A percentile compares a stretch with the other conserved stretches of the same genome.
These are phyloP conservation scores for Geosmithia putterillii DNA, from an alignment of 2,329 filamentous ascomycete genomes.

Conservation along the genomic window DNA sequence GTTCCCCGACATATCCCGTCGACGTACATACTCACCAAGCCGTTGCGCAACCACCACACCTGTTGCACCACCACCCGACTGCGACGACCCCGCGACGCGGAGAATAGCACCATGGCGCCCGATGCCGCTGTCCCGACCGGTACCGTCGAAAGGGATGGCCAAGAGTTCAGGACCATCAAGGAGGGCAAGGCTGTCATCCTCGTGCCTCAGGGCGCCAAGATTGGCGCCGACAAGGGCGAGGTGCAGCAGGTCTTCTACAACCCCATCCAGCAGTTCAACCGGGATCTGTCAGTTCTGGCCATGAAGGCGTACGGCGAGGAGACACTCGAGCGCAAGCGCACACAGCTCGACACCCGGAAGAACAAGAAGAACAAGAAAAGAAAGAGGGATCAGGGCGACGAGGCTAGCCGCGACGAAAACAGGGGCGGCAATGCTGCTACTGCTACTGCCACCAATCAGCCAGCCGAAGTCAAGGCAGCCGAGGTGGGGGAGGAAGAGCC, in stretches of 20 bases:
- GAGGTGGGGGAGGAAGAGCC: slow-evolving; percentile 6
- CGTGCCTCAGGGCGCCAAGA: slow-evolving; percentile 32
- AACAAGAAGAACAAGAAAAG: slow-evolving; percentile 24
- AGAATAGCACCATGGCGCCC: not conserved
- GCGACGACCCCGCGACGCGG: not conserved
- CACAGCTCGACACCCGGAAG: slow-evolving; percentile 9
- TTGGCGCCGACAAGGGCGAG: slow-evolving; percentile 40
- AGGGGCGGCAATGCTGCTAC: slow-evolving; percentile 1
- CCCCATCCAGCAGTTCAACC: slow-evolving; percentile 97
- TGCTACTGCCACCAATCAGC: slow-evolving; percentile 8
- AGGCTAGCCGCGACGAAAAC: slow-evolving; percentile 5
- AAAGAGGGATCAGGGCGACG: slow-evolving; percentile 26
- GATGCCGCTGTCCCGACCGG: not conserved
- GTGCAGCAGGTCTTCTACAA: slow-evolving; percentile 92
- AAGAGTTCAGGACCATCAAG: slow-evolving; percentile 36
- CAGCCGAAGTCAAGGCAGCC: not conserved
- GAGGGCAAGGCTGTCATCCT: slow-evolving; percentile 47
- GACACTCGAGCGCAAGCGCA: slow-evolving; percentile 26
- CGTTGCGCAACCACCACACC: not conserved
- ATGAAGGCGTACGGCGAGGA: slow-evolving; percentile 83
- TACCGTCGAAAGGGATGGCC: slow-evolving; percentile 23
- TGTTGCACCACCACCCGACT: not conserved
- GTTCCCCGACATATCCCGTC: not conserved
- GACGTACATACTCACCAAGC: not conserved
- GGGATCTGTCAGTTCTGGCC: slow-evolving; percentile 83